Base-by-base conservation (phyloP, 345 rosid genomes). In the Salix koriyanagi region DNA sequence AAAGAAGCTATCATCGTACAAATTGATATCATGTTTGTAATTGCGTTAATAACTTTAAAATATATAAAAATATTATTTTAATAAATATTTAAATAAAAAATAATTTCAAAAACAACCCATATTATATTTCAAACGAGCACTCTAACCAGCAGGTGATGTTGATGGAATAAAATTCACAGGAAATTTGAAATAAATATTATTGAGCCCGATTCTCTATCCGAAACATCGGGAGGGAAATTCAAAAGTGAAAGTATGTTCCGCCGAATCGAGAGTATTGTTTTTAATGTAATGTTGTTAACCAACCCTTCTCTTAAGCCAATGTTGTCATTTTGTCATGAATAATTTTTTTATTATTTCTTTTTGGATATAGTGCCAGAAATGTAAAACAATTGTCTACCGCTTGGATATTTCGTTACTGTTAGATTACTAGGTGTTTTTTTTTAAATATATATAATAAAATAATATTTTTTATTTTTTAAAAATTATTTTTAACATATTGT, bases 211-310 rank as follows among this genome's bases (percentile, higher is more conserved):
- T 21, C 18, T 70, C 11, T 34, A 16, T 70, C 21, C 5, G 34
- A 32, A 41, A 42, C 39, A 12, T 34, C 44, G 19, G 34, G 64
- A 71, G 48, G 74, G 74, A 71, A 71, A 71, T 71, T 71, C 58
- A 36, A 71, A 71, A 70, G 56, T 50, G 56, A 50, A 16, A 16
- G 56, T 0, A 48, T 50, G 56, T 6, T 50, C 56, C 16, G n/a
- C 56, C 56, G 56, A 0, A 16, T 18, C n/a, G 56, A 50, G 56
- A 50, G 56, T 50, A 5, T 18, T 18, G 18, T 50, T 6, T 18
- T 50, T 18, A 48, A 0, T 16, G 0, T 4, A 5, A 1, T 50
- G 19, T 7, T 16, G 1, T 6, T 18, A 18, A 0, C 15, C 7
- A 16, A 0, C 16, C 8, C n/a, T 15, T 18, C 8, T 50, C n/a